Conservation (phyloP, 2,329 filamentous ascomycete species). For the Purpureocillium takamizusanense region DNA sequence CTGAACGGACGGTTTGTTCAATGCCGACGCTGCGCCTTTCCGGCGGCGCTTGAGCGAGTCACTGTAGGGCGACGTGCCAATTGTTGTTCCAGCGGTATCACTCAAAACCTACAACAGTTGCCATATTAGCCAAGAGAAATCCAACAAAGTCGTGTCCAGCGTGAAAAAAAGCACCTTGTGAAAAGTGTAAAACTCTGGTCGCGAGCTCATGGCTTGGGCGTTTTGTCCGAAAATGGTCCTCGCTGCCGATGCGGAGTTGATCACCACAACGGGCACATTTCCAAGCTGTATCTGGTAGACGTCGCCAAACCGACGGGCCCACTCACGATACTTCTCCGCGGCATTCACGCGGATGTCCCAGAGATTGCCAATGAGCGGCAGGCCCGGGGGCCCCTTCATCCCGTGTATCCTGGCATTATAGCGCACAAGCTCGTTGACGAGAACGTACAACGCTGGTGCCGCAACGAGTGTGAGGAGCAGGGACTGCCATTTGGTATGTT, state of each 20-base stretch:
- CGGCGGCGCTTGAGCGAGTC: slow-evolving; percentile 55
- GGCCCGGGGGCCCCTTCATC: slow-evolving; percentile 37
- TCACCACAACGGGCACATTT: slow-evolving; percentile 45
- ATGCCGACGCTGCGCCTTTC: slow-evolving; percentile 55
- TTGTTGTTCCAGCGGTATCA: slow-evolving; percentile 57
- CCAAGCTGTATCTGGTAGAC: slow-evolving; percentile 51
- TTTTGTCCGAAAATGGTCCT: slow-evolving; percentile 42
- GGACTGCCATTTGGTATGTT: slow-evolving; percentile 1
- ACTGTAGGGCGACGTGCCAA: slow-evolving; percentile 58
- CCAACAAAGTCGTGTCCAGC: too few species aligned
- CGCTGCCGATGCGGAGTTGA: slow-evolving; percentile 44
- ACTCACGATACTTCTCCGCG: slow-evolving; percentile 45
- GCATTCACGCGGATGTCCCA: slow-evolving; percentile 45
- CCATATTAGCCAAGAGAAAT: too few species aligned
- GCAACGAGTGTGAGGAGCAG: slow-evolving; percentile 13
- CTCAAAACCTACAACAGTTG: slow-evolving; percentile 49
- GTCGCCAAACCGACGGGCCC: slow-evolving; percentile 36
- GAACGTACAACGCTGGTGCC: slow-evolving; percentile 32
- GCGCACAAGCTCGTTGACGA: slow-evolving; percentile 40
- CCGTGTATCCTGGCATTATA: slow-evolving; percentile 31
- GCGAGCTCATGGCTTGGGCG: slow-evolving; percentile 42
- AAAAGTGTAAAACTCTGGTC: slow-evolving; percentile 50
- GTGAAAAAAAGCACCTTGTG: slow-evolving; percentile 35
- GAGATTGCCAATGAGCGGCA: slow-evolving; percentile 47
- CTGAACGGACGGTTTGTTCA: slow-evolving; percentile 55